These are phyloP conservation scores for Termitomyces sp. DNA, from an alignment of 768 basidiomycete genomes.

Conservation along the genomic window DNA sequence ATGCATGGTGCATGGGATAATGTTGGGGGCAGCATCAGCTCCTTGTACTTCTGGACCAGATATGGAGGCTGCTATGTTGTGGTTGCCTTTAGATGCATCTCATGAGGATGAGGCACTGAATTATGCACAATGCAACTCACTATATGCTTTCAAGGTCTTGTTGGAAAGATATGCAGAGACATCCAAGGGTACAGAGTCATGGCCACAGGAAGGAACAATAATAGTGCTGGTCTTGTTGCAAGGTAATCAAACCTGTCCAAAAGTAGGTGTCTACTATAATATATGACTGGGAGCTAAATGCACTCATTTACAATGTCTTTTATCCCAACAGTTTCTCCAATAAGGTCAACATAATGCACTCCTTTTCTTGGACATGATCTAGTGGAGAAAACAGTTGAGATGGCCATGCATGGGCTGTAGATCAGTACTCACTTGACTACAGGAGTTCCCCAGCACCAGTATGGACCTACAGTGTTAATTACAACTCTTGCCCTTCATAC, in stretches of 20 bases:
- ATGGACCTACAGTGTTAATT: constrained; percentile 77
- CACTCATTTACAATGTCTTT: constrained; percentile 54
- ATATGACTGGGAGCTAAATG: constrained; percentile 16
- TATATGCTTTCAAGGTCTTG: constrained; percentile 52
- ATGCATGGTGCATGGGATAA: too few relatives aligned
- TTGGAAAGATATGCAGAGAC: constrained; percentile 62
- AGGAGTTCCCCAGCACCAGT: constrained; percentile 63
- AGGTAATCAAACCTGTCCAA: constrained; percentile 57
- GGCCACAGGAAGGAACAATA: constrained; percentile 74
- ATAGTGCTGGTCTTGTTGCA: constrained; percentile 66
- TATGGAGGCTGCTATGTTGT: constrained; percentile 49
- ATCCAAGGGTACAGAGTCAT: constrained; percentile 79
- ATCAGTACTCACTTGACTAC: constrained; percentile 52
- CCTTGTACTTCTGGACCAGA: constrained; percentile 44
- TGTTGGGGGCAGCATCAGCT: too few relatives aligned
- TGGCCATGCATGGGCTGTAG: neutral
- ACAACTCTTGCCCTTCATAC: constrained; percentile 63
- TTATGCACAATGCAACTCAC: neutral
- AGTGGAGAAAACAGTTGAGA: neutral
- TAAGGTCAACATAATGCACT: constrained; percentile 82
- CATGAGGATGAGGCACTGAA: neutral
- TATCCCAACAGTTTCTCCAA: constrained; percentile 69
- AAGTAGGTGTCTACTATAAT: neutral
- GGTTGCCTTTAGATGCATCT: constrained; percentile 8
- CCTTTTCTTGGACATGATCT: constrained; percentile 72